phyloP scores from a whole-genome alignment of 345 rosid species.

The Brassica juncea region DNA sequence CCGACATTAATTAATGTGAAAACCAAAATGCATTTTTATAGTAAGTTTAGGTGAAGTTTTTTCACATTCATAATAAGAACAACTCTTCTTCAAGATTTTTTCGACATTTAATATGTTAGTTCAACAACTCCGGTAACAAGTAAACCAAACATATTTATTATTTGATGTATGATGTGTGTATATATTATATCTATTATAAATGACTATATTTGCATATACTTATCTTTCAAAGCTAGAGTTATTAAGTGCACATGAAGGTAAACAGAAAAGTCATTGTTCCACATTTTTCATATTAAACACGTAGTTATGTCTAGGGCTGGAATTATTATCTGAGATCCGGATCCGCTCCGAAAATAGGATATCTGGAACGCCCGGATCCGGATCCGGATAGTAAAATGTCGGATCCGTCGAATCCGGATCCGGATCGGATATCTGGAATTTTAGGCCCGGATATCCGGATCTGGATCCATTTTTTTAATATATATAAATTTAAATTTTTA shows the following conservation, averaged over 20 bases:
- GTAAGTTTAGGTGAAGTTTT: constrained; percentile 28
- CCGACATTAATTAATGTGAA: constrained; percentile 33
- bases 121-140: constrained; percentile 44
- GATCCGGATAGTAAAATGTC: too few species aligned
- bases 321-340: too few species aligned
- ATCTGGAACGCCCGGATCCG: too few species aligned
- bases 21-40: constrained; percentile 25
- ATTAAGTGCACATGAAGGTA: background rate
- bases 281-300: constrained; percentile 36
- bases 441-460: too few species aligned
- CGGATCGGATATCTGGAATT: too few species aligned
- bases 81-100: constrained; percentile 29
- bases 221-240: background rate
- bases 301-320: constrained; percentile 2
- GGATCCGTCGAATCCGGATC: too few species aligned
- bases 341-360: too few species aligned
- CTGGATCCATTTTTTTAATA: too few species aligned
- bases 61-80: constrained; percentile 19
- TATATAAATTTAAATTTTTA: too few species aligned
- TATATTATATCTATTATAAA: background rate
- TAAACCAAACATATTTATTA: constrained; percentile 42
- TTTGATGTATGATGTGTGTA: constrained; percentile 34
- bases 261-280: constrained; percentile 24
- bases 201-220: background rate
- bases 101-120: constrained; percentile 41